These are phyloP conservation scores for Cucumis melo DNA, from an alignment of 306 rosid species.

Conservation along the genomic window DNA sequence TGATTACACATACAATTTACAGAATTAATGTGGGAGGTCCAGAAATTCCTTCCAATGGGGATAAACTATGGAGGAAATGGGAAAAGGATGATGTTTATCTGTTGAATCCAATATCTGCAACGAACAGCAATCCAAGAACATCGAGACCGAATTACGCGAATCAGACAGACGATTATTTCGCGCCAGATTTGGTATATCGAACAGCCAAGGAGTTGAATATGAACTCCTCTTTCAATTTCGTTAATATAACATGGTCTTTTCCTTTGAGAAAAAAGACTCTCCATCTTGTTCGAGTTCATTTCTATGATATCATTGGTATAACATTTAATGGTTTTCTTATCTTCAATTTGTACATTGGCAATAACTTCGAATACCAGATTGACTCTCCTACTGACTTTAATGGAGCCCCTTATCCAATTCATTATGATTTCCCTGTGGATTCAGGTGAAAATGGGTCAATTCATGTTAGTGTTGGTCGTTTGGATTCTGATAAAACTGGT, in stretches of 20 bases:
- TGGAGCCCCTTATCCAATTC: neutral
- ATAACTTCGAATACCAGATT: neutral
- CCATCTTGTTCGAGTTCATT: conserved; percentile 27
- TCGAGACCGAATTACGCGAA: neutral
- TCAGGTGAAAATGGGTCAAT: conserved; percentile 9
- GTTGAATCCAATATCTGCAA: neutral
- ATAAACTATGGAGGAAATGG: conserved; percentile 19
- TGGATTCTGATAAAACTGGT: rapidly evolving
- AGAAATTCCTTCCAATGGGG: neutral
- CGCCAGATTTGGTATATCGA: conserved; percentile 10
- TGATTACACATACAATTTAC: conserved; percentile 11
- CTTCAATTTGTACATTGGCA: conserved; percentile 14
- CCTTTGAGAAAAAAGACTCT: neutral
- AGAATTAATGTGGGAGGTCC: conserved; percentile 30
- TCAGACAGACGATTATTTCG: neutral
- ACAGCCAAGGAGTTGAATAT: conserved; percentile 10
- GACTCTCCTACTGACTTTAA: neutral
- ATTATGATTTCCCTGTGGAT: conserved; percentile 10
- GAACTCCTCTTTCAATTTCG: neutral
- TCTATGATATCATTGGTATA: conserved; percentile 7
- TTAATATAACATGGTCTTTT: conserved; percentile 22
- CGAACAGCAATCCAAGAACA: rapidly evolving
- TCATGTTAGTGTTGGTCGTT: conserved; percentile 15
- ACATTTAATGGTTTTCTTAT: rapidly evolving
- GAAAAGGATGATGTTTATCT: conserved; percentile 4